Percentiles rank a stretch among this genome's conserved stretches.
Conservation (phyloP, 495 filamentous ascomycete genomes). For the Halenospora varia region DNA sequence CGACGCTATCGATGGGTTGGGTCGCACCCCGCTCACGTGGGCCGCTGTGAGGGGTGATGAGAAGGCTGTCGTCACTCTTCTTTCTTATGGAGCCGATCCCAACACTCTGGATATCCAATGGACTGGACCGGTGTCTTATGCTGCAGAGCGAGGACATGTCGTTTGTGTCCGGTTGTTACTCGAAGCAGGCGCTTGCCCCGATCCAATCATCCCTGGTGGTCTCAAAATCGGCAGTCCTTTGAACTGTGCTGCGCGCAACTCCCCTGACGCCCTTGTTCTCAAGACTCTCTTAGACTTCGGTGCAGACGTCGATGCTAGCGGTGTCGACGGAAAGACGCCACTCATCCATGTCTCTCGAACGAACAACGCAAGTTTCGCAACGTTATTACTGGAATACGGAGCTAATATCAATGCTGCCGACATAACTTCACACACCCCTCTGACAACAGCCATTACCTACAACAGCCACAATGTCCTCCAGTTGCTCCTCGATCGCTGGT, state of each 20-base stretch:
- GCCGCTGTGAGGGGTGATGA: constrained; percentile 28
- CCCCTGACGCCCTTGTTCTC: constrained; percentile 16
- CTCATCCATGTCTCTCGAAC: constrained; percentile 35
- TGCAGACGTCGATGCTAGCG: constrained; percentile 25
- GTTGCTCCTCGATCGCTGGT: constrained; percentile 28
- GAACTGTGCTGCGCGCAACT: constrained; percentile 24
- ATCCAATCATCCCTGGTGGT: constrained; percentile 15
- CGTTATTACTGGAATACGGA: constrained; percentile 36
- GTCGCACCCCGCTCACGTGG: constrained; percentile 33
- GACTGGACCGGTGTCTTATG: constrained; percentile 18
- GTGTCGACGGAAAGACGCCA: constrained; percentile 29
- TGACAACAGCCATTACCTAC: constrained; percentile 20
- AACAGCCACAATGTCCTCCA: constrained; percentile 28
- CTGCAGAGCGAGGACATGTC: constrained; percentile 19
- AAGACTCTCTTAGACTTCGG: constrained; percentile 31
- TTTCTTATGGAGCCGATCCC: constrained; percentile 25
- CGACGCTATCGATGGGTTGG: constrained; percentile 12
- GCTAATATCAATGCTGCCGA: constrained; percentile 36
- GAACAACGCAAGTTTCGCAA: constrained; percentile 32
- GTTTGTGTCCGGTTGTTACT: constrained; percentile 29
- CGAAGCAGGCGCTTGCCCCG: constrained; percentile 28
- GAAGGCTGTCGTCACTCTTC: constrained; percentile 16
- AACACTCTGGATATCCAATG: constrained; percentile 26
- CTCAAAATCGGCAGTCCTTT: constrained; percentile 27
- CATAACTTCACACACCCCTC: constrained; percentile 16